A percentile compares a stretch with the other conserved stretches of the same genome.
Conservation (phyloP, 306 rosid genomes). For the Dicorynia guianensis region DNA sequence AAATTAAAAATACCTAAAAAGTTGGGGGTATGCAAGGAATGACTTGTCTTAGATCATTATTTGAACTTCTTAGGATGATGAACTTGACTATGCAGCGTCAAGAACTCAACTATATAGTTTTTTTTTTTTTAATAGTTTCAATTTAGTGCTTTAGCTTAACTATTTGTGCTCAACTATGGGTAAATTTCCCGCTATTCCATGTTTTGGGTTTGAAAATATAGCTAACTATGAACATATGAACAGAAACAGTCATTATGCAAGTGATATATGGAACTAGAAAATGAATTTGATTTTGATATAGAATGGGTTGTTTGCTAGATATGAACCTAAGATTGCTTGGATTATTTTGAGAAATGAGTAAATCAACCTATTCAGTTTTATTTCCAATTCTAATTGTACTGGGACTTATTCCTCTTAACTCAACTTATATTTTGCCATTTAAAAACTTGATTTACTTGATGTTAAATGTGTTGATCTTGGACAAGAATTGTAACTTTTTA, state of each 20-base stretch:
- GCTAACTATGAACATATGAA: neutral
- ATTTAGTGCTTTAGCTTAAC: too few relatives aligned
- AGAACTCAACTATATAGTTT: too few relatives aligned
- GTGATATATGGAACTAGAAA: neutral
- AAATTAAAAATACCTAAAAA: too few relatives aligned
- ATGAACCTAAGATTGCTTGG: constrained; percentile 5
- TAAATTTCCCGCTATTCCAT: too few relatives aligned
- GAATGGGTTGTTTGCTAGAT: neutral
- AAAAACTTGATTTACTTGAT: neutral
- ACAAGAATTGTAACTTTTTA: neutral
- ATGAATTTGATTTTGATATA: neutral
- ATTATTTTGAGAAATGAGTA: constrained; percentile 15
- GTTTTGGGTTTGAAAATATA: too few relatives aligned
- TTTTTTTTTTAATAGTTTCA: too few relatives aligned
- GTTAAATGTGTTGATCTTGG: neutral
- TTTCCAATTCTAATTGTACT: neutral
- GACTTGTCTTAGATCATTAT: too few relatives aligned
- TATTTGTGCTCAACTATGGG: too few relatives aligned
- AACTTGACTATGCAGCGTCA: too few relatives aligned
- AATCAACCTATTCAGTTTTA: neutral
- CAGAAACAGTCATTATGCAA: neutral
- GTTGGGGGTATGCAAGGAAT: too few relatives aligned
- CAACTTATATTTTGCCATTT: neutral
- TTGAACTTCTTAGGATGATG: too few relatives aligned
- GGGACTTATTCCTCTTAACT: neutral